phyloP scores from a whole-genome alignment of 768 basidiomycete species.

The Calocera viscosa region DNA sequence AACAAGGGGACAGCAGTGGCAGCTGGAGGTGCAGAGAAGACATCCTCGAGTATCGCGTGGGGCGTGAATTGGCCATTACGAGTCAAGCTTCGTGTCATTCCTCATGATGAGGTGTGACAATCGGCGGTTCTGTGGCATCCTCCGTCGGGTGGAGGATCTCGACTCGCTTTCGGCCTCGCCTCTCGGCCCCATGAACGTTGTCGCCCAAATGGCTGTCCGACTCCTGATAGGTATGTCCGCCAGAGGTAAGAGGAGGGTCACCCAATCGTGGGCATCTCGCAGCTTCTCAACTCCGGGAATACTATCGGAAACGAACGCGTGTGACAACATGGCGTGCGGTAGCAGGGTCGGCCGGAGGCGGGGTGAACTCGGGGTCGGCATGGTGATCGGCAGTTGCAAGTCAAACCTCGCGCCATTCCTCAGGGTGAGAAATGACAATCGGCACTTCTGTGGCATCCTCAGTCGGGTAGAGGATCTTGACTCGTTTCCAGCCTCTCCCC shows the following conservation, averaged over 20 bases:
- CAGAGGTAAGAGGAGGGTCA: too few species aligned
- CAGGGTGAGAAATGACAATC: not conserved
- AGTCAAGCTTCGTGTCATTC: not conserved
- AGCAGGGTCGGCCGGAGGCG: too few species aligned
- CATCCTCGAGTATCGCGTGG: not conserved
- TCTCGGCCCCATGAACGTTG: not conserved
- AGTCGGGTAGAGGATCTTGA: not conserved
- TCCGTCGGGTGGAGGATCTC: not conserved
- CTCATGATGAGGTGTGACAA: not conserved
- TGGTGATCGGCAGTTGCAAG: not conserved
- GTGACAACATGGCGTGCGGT: too few species aligned
- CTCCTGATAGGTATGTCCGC: not conserved
- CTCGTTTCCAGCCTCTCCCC: not conserved
- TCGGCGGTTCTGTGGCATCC: not conserved
- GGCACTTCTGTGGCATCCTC: not conserved
- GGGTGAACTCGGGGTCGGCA: conserved; percentile 2
- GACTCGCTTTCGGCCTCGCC: not conserved
- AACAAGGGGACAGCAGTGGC: not conserved
- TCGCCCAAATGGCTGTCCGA: not conserved
- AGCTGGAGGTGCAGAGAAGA: not conserved
- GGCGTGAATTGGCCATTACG: not conserved
- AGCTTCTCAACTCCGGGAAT: too few species aligned
- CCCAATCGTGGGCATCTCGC: too few species aligned
- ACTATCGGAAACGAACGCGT: too few species aligned
- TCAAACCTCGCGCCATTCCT: not conserved